Evolutionary conservation across 192 early-diverging fungal species (phyloP).

Genomic region (Rhizoclosmatium globosum): DNA sequence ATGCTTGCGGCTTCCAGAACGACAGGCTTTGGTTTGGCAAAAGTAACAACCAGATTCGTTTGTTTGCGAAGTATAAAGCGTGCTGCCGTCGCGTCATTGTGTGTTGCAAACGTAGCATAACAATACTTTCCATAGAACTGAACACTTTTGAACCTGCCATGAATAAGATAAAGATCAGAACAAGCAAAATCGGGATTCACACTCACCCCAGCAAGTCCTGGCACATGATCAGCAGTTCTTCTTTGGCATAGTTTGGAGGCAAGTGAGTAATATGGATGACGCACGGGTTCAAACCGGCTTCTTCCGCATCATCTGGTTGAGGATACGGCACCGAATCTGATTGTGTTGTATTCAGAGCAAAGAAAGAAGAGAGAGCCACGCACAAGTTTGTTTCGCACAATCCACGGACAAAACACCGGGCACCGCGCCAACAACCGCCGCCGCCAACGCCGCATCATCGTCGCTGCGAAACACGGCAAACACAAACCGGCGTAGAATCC

Average conservation of each 20-base stretch:
- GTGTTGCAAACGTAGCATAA: slow-evolving; percentile 20
- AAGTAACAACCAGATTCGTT: slow-evolving; percentile 36
- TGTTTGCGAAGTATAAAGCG: background rate
- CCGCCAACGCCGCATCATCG: background rate
- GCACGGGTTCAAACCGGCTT: background rate
- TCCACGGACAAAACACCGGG: slow-evolving; percentile 21
- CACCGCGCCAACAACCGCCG: background rate
- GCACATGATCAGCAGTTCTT: slow-evolving; percentile 15
- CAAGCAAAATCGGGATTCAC: background rate
- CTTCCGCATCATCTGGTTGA: slow-evolving; percentile 10
- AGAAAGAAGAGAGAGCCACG: background rate
- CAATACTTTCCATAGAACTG: slow-evolving; percentile 39
- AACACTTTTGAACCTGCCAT: slow-evolving; percentile 2
- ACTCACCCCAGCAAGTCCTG: slow-evolving; percentile 19
- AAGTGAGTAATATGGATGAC: slow-evolving; percentile 31
- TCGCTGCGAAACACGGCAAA: slow-evolving; percentile 25
- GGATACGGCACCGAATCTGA: slow-evolving; percentile 27
- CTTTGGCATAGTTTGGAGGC: slow-evolving; percentile 24
- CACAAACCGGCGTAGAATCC: slow-evolving; percentile 27
- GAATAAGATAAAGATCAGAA: background rate
- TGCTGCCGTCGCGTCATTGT: background rate
- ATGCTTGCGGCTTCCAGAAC: background rate
- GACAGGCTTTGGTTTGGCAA: slow-evolving; percentile 31
- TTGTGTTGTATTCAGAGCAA: background rate
- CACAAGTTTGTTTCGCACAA: slow-evolving; percentile 15